Evolutionary conservation across 2,329 filamentous ascomycete genomes (phyloP).

Genomic region (Apiospora arundinis): DNA sequence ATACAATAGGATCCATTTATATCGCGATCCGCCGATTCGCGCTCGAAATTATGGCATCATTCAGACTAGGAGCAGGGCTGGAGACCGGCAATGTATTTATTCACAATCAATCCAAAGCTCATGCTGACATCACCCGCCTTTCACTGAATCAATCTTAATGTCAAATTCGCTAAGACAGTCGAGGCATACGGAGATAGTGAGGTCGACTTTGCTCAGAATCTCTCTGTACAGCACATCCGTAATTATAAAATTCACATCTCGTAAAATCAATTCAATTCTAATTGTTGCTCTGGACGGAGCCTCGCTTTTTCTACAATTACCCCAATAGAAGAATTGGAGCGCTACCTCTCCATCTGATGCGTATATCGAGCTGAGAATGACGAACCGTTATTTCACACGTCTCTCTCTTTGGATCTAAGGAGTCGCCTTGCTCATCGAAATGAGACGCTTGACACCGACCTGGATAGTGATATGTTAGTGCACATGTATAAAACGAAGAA

Average conservation of each 20-base stretch:
- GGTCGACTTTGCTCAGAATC: no score
- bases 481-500: slow-evolving; percentile 21
- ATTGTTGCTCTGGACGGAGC: neutral
- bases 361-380: neutral
- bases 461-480: slow-evolving; percentile 51
- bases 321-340: slow-evolving; percentile 9
- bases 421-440: slow-evolving; percentile 81
- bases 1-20: no score
- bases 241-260: neutral
- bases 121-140: no score
- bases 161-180: no score
- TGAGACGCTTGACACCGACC: slow-evolving; percentile 78
- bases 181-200: no score
- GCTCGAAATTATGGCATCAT: no score
- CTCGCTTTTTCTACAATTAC: slow-evolving; percentile 19
- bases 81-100: no score
- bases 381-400: neutral
- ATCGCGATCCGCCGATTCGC: no score
- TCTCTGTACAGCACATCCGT: neutral
- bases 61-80: no score
- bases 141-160: no score
- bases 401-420: slow-evolving; percentile 50
- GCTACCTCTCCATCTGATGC: slow-evolving; percentile 16
- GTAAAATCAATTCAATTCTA: slow-evolving; percentile 18
- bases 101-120: no score